These are phyloP conservation scores for Fusarium sp. DNA, from an alignment of 2,329 filamentous ascomycete genomes.

Conservation along the genomic window DNA sequence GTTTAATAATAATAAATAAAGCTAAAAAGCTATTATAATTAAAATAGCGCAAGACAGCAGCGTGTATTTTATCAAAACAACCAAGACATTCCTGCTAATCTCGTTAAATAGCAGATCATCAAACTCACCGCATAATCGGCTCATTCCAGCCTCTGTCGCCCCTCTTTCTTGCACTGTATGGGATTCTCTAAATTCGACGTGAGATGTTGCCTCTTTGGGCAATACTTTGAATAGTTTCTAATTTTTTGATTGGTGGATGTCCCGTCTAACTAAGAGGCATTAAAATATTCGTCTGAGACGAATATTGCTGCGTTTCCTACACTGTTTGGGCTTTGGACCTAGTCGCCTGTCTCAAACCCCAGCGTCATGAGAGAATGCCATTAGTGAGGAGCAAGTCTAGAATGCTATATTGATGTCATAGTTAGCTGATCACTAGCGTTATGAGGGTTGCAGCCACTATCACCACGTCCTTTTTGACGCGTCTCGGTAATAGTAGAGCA, in stretches of 20 bases:
- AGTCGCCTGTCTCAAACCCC: not conserved
- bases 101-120: not conserved
- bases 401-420: not conserved
- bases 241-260: not conserved
- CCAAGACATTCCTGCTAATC: not conserved
- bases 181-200: not conserved
- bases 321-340: not conserved
- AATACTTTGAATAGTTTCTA: not conserved
- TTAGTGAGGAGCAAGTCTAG: not conserved
- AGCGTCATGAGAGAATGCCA: not conserved
- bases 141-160: no score
- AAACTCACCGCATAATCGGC: not conserved
- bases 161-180: not conserved
- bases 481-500: not conserved
- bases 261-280: rapidly evolving
- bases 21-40: no score
- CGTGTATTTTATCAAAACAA: not conserved
- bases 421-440: not conserved
- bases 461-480: not conserved
- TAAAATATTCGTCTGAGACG: not conserved
- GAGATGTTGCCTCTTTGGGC: not conserved
- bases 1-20: no score
- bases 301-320: not conserved
- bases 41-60: not conserved
- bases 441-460: not conserved